These are phyloP conservation scores for Salvia splendens DNA, from an alignment of 257 asterid genomes.

Conservation along the genomic window DNA sequence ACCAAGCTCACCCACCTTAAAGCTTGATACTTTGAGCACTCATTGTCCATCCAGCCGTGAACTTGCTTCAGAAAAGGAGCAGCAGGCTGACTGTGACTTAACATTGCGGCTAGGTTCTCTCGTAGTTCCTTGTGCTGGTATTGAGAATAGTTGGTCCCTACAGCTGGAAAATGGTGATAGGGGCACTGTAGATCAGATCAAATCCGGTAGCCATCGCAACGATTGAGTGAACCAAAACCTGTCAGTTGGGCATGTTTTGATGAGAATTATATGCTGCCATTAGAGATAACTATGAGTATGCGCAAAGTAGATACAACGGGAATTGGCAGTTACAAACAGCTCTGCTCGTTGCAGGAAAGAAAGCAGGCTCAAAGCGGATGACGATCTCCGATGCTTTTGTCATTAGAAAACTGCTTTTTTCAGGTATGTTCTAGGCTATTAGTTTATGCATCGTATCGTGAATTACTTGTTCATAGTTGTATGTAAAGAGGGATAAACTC, in stretches of 20 bases:
- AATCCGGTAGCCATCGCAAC: slow-evolving; percentile 34
- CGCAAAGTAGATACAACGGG: slow-evolving; percentile 4
- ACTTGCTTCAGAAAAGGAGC: slow-evolving; percentile 28
- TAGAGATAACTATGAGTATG: not conserved
- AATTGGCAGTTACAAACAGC: slow-evolving; percentile 24
- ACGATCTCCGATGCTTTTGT: slow-evolving; percentile 21
- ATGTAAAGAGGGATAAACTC: slow-evolving; percentile 23
- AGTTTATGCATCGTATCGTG: slow-evolving; percentile 30
- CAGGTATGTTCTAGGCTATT: slow-evolving; percentile 24
- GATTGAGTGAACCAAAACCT: slow-evolving; percentile 27
- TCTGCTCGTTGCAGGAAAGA: slow-evolving; percentile 1
- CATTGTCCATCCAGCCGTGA: slow-evolving; percentile 29
- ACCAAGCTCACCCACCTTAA: slow-evolving; percentile 22
- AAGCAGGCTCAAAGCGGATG: not conserved
- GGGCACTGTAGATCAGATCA: not conserved
- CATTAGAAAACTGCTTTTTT: slow-evolving; percentile 16
- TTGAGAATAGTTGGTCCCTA: slow-evolving; percentile 30
- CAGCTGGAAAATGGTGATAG: slow-evolving; percentile 33
- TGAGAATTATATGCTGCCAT: slow-evolving; percentile 29
- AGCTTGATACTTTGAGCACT: slow-evolving; percentile 9
- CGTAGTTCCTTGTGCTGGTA: slow-evolving; percentile 39
- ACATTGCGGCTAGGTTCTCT: slow-evolving; percentile 75
- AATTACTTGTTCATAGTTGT: slow-evolving; percentile 10
- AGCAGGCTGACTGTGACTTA: slow-evolving; percentile 63
- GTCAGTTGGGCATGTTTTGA: slow-evolving; percentile 26